Evolutionary conservation across 108 stramenopile species (phyloP), one percentile per base, ranked within the genome.

Genomic region (Cyclostephanos tholiformis): DNA sequence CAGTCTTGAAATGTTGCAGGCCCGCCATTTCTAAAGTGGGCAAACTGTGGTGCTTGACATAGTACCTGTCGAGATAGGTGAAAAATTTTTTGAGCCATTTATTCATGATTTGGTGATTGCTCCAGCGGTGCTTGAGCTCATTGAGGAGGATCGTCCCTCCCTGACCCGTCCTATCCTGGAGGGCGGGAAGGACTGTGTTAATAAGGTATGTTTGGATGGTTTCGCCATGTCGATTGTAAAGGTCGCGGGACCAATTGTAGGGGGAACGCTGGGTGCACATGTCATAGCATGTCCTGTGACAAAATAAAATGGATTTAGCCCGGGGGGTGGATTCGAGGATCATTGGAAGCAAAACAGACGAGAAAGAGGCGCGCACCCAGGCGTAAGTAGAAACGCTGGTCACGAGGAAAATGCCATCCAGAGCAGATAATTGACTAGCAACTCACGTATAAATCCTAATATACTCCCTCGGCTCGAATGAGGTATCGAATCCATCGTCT

Each of bases 251-350:
- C 92, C 94, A 98, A 84, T 99, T 99, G 92, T 97, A 97, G n/a
- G 99, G 99, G 25, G 90, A 84, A 13, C 97, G 91, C 77, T 99
- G 99, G 49, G 97, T 99, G 82, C 99, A 99, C 98, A 99, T 99
- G 80, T 98, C 96, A 87, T 99, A 99, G 87, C 97, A 99, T 23
- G 85, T 92, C n/a, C 96, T 99, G 91, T 77, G 80, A 7, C 26
- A 53, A 30, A 16, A 27, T 20, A 27, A 27, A 36, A n/a, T 2
- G 30, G 30, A 41, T 44, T 20, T n/a, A 52, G 35, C 9, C 19
- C 36, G 36, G 41, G 16, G 64, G 57, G 41, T 41, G 38, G n/a
- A 32, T 38, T 59, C 22, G 50, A 56, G 53, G 25, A 41, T 52
- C 0, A n/a, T 30, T 23, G 2, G 43, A 43, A 50, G 43, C n/a